Conservation (phyloP, 805 yeast species). For the Hanseniaspora taiwanica region DNA sequence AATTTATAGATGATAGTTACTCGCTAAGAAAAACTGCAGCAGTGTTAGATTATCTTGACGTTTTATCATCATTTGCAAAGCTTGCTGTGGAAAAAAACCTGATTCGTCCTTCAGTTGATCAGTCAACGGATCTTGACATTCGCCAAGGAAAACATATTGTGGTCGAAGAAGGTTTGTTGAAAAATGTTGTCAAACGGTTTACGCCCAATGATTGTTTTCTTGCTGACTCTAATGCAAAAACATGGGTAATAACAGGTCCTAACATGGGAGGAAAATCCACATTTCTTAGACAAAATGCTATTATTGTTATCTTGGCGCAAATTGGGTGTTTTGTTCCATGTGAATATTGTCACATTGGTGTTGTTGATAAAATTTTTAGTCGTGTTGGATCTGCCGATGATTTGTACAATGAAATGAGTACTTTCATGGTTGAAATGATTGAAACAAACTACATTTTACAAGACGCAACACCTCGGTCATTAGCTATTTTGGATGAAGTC, state of each 20-base stretch:
- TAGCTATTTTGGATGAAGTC: conserved; percentile 75
- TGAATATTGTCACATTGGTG: conserved; percentile 43
- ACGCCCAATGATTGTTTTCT: conserved; percentile 22
- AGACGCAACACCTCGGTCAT: conserved; percentile 50
- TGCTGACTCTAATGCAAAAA: conserved; percentile 9
- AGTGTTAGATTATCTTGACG: conserved; percentile 55
- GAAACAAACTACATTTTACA: conserved; percentile 63
- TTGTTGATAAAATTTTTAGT: conserved; percentile 68
- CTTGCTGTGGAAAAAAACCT: conserved; percentile 58
- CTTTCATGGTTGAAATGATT: conserved; percentile 87
- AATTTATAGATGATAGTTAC: conserved; percentile 31
- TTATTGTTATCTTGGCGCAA: conserved; percentile 56
- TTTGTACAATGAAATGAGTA: conserved; percentile 63
- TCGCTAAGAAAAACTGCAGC: conserved; percentile 38
- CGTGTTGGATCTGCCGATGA: conserved; percentile 82
- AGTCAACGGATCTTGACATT: conserved; percentile 35
- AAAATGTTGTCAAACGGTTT: conserved; percentile 27
- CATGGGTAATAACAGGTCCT: conserved; percentile 75
- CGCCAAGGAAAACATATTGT: conserved; percentile 69
- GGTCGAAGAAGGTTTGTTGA: conserved; percentile 61
- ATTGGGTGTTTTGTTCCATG: conserved; percentile 69
- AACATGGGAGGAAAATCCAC: conserved; percentile 84
- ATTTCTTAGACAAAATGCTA: conserved; percentile 58
- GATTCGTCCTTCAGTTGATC: conserved; percentile 49
- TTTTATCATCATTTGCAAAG: conserved; percentile 55